A percentile compares a stretch with the other conserved stretches of the same genome.
phyloP scores from a whole-genome alignment of 495 filamentous ascomycete genomes.

The Penicillium desertorum region DNA sequence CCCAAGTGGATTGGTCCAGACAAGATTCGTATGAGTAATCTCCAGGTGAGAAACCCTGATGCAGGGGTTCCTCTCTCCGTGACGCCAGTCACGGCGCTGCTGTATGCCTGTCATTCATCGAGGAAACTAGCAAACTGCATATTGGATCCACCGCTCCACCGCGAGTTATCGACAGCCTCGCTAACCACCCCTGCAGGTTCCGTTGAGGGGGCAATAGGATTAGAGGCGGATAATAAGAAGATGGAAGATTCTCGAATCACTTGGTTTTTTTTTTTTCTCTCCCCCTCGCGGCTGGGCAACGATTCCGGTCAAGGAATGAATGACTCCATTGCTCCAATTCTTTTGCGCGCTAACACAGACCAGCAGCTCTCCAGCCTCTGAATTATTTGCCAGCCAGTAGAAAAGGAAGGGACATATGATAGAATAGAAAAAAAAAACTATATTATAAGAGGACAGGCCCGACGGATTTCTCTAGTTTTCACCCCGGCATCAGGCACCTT shows the following conservation, averaged over 20 bases:
- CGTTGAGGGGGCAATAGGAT: constrained; percentile 8
- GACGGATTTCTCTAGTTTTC: neutral
- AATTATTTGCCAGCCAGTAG: constrained; percentile 30
- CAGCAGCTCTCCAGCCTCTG: constrained; percentile 38
- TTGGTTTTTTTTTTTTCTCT: neutral
- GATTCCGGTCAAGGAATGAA: constrained; percentile 12
- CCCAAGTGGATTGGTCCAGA: constrained; percentile 2
- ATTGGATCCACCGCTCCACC: constrained; percentile 35
- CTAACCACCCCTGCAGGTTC: constrained; percentile 6
- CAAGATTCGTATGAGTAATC: neutral
- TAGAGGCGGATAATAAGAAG: constrained; percentile 7
- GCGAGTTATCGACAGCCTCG: constrained; percentile 12
- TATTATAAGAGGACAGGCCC: constrained; percentile 7
- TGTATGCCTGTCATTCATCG: constrained; percentile 11
- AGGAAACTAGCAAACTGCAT: constrained; percentile 34
- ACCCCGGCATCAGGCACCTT: neutral
- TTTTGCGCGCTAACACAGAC: constrained; percentile 39
- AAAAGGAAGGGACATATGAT: constrained; percentile 5
- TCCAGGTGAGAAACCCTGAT: neutral
- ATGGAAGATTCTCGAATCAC: constrained; percentile 25
- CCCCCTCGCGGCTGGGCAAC: constrained; percentile 11
- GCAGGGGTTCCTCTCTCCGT: constrained; percentile 11
- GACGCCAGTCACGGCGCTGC: constrained; percentile 8
- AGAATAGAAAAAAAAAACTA: constrained; percentile 13
- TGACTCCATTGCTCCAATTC: constrained; percentile 30